Percentiles rank a stretch among this genome's conserved stretches.
phyloP scores from a whole-genome alignment of 306 rosid species.

The Gastrolobium villosum region DNA sequence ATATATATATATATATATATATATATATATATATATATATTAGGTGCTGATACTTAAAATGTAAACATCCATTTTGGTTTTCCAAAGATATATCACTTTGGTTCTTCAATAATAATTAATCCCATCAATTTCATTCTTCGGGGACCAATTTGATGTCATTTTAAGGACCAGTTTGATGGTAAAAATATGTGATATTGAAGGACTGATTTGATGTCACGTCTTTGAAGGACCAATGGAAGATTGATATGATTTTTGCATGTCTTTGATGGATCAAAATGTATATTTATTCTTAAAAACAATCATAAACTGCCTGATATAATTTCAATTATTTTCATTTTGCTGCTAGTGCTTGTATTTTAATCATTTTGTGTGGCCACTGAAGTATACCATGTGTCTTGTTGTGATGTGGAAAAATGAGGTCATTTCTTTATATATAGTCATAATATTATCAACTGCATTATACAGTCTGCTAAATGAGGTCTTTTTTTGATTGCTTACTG shows the following conservation, averaged over 20 bases:
- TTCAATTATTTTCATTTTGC: slow-evolving; percentile 13
- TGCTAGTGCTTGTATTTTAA: neutral
- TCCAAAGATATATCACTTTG: neutral
- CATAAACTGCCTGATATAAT: neutral
- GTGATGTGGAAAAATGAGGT: slow-evolving; percentile 20
- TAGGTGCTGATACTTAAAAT: neutral
- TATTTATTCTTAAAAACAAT: neutral
- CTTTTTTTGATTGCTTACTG: neutral
- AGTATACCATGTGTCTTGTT: neutral
- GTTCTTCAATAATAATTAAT: slow-evolving; percentile 8
- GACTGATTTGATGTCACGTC: slow-evolving; percentile 19
- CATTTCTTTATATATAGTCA: neutral
- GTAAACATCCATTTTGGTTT: neutral
- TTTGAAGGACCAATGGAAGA: neutral
- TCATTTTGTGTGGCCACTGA: slow-evolving; percentile 9
- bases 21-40: too few relatives aligned
- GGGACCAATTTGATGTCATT: neutral
- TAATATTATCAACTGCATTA: slow-evolving; percentile 24
- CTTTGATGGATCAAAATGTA: neutral
- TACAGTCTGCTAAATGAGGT: slow-evolving; percentile 22
- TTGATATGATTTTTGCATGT: neutral
- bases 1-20: too few relatives aligned
- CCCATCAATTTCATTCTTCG: slow-evolving; percentile 16
- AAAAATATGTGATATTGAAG: slow-evolving; percentile 5
- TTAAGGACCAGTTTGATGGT: slow-evolving; percentile 3